Evolutionary conservation across 352 stramenopile species (phyloP), one percentile per base, ranked within the genome.

Genomic region (Globisporangium emineosum): DNA sequence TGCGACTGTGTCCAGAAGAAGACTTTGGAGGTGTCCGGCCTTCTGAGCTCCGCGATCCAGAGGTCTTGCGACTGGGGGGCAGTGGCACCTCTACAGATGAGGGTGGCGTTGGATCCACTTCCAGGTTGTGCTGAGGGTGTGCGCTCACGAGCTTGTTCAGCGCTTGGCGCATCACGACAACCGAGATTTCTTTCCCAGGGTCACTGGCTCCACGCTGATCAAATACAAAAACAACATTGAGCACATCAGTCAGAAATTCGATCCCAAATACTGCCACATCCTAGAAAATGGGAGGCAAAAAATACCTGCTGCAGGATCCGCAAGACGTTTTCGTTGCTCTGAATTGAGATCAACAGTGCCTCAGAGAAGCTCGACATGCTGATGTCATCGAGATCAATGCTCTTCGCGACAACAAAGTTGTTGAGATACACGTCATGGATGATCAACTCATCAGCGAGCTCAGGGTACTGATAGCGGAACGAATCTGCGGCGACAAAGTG

Each of bases 401-500:
- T 71, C 12, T 83, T 71, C 10, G 76, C 78, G 1, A 63, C 77
- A 15, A 93, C 76, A 62, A 93, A 92, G 54, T 92, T 91, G 69
- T 87, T 79, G 51, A 95, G 75, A 67, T 94, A 95, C 25, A 95
- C 81, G 56, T 92, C 83, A 30, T 89, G 72, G 37, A 95, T 60
- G 30, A 94, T 87, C 9, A 95, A 67, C 49, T 93, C 80, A 55
- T 94, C 76, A 1, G 76, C 60, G 5, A 95, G 72, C 40, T 93
- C 83, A 2, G 80, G 76, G 60, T 95, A 95, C 56, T 93, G 81
- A 43, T 95, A 95, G 7, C 80, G 83, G 66, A 92, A 95, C 40
- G 87, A 94, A 64, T 93, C 87, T 6, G 83, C 84, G 3, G 87
- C 87, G n/a, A 95, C 66, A 65, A 95, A 93, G 53, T 95, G 85